Evolutionary conservation across 495 filamentous ascomycete genomes (phyloP), one percentile per base, ranked within the genome.

Genomic region (Mytilinidion resinicola): DNA sequence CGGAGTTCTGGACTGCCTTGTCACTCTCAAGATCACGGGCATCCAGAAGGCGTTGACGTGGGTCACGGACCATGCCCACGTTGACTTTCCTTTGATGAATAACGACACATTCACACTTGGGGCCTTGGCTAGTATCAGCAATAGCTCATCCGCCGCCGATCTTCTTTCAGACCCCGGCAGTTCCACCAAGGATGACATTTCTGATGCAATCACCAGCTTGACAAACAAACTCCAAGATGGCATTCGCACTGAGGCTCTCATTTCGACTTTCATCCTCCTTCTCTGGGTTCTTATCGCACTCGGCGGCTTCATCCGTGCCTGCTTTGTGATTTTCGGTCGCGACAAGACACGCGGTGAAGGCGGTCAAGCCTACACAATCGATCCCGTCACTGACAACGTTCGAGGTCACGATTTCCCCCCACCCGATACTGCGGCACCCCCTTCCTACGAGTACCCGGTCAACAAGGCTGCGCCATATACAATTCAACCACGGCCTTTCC

Each of bases 41-140:
- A 79, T 97, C 60, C 78, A 97, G 68, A 84, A 85, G 62, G 93
- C 87, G 9, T 81, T 97, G 0, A 95, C 88, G 0, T 98, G 91
- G 90, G 85, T 95, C 35, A 77, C 84, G 56, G 85, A 97, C 63
- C 68, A 96, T 63, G 91, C 95, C 1, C 81, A 95, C 50, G 79
- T 98, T 61, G 73, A 82, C 56, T 86, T 98, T 66, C 93, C 95
- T 0, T 67, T 79, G 19, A 80, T 97, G 34, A 78, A 81, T 25
- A 84, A 89, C 66, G 78, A 96, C 65, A 87, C 86, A 30, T 96
- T 98, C 77, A 90, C 88, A 50, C 74, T 83, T 38, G 92, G 91
- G 30, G 89, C 91, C 37, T 70, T 80, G 14, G 74, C 80, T 38
- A 85, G 82, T 63, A 76, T 90, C 62, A 72, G 69, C 41, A 67